These are phyloP conservation scores for Fusarium hostae DNA, from an alignment of 2,329 filamentous ascomycete genomes.

Conservation along the genomic window DNA sequence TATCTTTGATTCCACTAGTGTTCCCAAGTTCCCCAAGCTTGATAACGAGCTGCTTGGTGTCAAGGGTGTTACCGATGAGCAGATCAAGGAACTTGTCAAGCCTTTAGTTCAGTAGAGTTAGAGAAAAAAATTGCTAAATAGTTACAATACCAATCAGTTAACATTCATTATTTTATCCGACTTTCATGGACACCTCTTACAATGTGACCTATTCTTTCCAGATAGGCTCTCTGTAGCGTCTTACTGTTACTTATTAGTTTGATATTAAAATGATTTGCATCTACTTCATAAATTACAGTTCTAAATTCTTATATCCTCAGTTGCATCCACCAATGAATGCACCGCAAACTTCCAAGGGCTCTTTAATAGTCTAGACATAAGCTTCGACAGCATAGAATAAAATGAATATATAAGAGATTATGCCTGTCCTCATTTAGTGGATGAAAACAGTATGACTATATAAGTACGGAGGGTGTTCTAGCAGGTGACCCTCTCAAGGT, in stretches of 20 bases:
- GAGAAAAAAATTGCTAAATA: accelerated
- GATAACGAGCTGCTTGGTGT: slow-evolving; percentile 60
- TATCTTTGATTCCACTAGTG: slow-evolving; percentile 49
- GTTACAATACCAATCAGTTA: neutral
- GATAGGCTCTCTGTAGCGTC: too few relatives aligned
- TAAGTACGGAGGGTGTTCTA: neutral
- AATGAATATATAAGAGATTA: accelerated
- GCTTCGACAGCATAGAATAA: accelerated
- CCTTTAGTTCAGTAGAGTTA: slow-evolving; percentile 24
- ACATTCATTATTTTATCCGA: neutral
- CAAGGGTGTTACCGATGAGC: slow-evolving; percentile 53
- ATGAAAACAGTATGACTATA: accelerated
- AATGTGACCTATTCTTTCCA: too few relatives aligned
- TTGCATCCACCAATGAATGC: accelerated
- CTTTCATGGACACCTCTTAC: accelerated
- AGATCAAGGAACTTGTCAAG: slow-evolving; percentile 50
- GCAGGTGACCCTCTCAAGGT: neutral
- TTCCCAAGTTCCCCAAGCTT: slow-evolving; percentile 48
- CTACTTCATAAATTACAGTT: neutral
- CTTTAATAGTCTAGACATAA: accelerated
- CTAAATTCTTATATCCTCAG: accelerated
- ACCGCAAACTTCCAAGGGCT: accelerated
- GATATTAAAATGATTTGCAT: accelerated
- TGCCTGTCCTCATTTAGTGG: accelerated
- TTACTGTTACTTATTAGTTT: too few relatives aligned